phyloP scores from a whole-genome alignment of 2,329 filamentous ascomycete genomes.

The Didymosphaeria variabile region DNA sequence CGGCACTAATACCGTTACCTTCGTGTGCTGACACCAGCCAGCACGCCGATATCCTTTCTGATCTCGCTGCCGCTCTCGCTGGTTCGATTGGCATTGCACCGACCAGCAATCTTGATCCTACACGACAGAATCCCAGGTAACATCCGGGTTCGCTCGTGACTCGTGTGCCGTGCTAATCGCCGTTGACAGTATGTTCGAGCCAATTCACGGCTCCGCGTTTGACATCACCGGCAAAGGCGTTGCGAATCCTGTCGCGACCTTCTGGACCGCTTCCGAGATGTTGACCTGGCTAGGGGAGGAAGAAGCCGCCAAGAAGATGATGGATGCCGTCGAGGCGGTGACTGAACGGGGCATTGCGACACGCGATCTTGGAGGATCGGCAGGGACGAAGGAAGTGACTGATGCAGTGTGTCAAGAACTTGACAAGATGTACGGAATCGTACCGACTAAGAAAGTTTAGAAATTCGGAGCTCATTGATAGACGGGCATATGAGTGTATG shows the following conservation, averaged over 20 bases:
- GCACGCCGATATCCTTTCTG: slow-evolving; percentile 73
- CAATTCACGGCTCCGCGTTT: slow-evolving; percentile 67
- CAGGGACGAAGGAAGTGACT: slow-evolving; percentile 54
- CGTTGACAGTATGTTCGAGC: slow-evolving; percentile 73
- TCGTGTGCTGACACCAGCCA: slow-evolving; percentile 14
- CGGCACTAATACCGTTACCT: not conserved
- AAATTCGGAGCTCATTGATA: too few species aligned
- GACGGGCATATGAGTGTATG: not conserved
- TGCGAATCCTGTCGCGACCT: slow-evolving; percentile 66
- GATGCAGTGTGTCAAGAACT: slow-evolving; percentile 54
- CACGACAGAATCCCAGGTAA: slow-evolving; percentile 58
- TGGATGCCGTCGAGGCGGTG: slow-evolving; percentile 63
- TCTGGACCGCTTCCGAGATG: slow-evolving; percentile 69
- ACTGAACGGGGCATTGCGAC: slow-evolving; percentile 63
- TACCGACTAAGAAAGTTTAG: not conserved
- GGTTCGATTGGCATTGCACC: slow-evolving; percentile 78
- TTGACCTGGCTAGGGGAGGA: slow-evolving; percentile 65
- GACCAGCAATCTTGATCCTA: slow-evolving; percentile 74
- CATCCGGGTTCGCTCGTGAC: not conserved
- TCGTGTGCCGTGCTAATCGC: slow-evolving; percentile 43
- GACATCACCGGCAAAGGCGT: slow-evolving; percentile 67
- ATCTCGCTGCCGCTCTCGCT: slow-evolving; percentile 74
- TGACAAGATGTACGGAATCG: slow-evolving; percentile 23
- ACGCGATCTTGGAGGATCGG: slow-evolving; percentile 62
- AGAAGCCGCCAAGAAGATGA: slow-evolving; percentile 59